Conservation (phyloP, 768 basidiomycete genomes). For the Suillus fuscotomentosus region DNA sequence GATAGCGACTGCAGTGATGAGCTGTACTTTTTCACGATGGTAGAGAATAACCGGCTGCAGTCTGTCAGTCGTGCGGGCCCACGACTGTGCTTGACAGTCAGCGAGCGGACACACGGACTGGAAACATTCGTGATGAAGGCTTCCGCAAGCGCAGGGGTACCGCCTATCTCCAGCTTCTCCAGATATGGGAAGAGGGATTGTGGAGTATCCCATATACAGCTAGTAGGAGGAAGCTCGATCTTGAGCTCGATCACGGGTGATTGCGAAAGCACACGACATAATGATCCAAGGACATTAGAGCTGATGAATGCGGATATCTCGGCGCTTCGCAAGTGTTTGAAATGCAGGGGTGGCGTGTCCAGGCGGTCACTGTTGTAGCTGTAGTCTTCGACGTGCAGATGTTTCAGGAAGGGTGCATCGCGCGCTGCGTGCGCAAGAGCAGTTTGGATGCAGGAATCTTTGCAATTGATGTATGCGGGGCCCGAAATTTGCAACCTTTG, state of each 20-base stretch:
- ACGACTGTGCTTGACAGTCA: not conserved
- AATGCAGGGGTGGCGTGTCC: not conserved
- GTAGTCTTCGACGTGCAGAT: slow-evolving; percentile 8
- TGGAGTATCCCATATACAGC: not conserved
- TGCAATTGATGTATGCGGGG: slow-evolving; percentile 11
- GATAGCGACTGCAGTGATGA: not conserved
- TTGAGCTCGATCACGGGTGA: slow-evolving; percentile 6
- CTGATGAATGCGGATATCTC: slow-evolving; percentile 3
- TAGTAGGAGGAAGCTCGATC: slow-evolving; percentile 1
- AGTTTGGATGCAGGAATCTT: slow-evolving; percentile 14
- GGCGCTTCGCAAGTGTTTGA: not conserved
- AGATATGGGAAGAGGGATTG: not conserved
- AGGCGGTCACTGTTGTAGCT: slow-evolving; percentile 1
- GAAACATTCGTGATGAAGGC: not conserved
- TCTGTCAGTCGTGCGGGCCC: not conserved
- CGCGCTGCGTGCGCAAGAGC: slow-evolving; percentile 15
- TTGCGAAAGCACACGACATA: not conserved
- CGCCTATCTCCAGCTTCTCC: not conserved
- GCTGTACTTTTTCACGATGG: not conserved
- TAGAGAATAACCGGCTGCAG: not conserved
- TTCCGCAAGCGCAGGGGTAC: not conserved
- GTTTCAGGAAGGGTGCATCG: slow-evolving; percentile 13
- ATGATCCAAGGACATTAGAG: not conserved
- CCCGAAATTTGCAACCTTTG: slow-evolving; percentile 10
- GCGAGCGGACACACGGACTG: not conserved